A percentile compares a stretch with the other conserved stretches of the same genome.
Evolutionary conservation across 768 basidiomycete genomes (phyloP).

Genomic region (Mycena rebaudengoi): DNA sequence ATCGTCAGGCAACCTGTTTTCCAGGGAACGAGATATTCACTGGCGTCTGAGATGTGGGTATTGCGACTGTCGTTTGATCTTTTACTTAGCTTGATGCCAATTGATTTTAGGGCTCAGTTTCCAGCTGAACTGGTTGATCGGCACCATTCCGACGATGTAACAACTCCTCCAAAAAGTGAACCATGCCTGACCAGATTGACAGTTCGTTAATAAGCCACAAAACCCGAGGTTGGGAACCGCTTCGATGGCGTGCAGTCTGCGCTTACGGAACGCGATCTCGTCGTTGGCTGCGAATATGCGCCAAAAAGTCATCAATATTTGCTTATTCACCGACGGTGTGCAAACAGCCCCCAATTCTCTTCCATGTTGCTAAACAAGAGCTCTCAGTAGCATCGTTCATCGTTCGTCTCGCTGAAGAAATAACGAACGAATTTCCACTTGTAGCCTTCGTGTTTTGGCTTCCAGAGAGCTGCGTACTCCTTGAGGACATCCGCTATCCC

Average conservation of each 20-base stretch:
- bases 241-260: background rate
- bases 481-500: background rate
- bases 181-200: no score
- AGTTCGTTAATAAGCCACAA: background rate
- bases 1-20: background rate
- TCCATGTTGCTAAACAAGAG: background rate
- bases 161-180: no score
- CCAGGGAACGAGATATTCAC: background rate
- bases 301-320: background rate
- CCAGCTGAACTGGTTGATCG: no score
- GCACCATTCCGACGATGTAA: no score
- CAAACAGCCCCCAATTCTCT: background rate
- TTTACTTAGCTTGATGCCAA: no score
- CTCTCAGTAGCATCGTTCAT: background rate
- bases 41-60: background rate
- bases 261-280: background rate
- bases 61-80: no score
- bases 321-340: background rate
- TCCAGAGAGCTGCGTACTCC: background rate
- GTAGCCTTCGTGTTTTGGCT: background rate
- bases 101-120: no score
- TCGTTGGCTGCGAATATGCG: background rate
- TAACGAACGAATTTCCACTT: background rate
- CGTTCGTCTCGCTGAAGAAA: background rate
- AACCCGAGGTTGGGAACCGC: background rate